Evolutionary conservation across 2,329 filamentous ascomycete genomes (phyloP), one percentile per base, ranked within the genome.

Genomic region (Colletotrichum truncatum): DNA sequence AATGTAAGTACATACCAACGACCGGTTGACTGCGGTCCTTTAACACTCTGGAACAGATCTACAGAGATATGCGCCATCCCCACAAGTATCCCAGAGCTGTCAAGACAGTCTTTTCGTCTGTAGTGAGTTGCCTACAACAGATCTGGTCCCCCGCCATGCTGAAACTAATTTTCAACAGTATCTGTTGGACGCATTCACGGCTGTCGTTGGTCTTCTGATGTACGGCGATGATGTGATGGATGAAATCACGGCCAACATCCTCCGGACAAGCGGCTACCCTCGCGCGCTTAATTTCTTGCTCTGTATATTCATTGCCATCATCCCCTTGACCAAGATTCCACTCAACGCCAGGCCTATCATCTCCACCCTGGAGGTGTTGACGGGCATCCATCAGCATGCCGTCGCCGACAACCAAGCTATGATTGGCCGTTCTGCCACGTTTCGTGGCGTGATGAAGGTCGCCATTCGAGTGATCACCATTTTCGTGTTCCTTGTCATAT

Each of bases 271-370:
- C 6, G 91, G 90, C 57, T 98, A 97, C 74, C 93, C 95, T 1
- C 81, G 86, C 11, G 84, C 82, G 1, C 78, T 97, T 39, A 93
- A 89, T n/a, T 80, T 95, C 48, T 82, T 95, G 70, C 91, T 98
- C 76, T 93, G 93, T 69, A 82, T 93, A 67, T 95, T 94, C 76
- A 92, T 98, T 70, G 91, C 91, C 73, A 94, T 98, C 74, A 97
- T 98, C 68, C 96, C 95, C 1, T 82, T 99, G 54, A 98, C 95
- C 34, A 99, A 99, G 79, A 89, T 98, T n/a, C 94, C 94, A 0
- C 83, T 98, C 34, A 97, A 94, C 75, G 91, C 92, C 8, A 91
- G 94, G 2, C 96, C 95, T 10, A 94, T 98, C 70, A 87, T 97
- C 69, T 90, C 64, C 30, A 98, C 94, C 0, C 78, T 93, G 55